A percentile compares a stretch with the other conserved stretches of the same genome.
phyloP scores from a whole-genome alignment of 1,284 basidiomycete species.

The Vanrija pseudolonga region DNA sequence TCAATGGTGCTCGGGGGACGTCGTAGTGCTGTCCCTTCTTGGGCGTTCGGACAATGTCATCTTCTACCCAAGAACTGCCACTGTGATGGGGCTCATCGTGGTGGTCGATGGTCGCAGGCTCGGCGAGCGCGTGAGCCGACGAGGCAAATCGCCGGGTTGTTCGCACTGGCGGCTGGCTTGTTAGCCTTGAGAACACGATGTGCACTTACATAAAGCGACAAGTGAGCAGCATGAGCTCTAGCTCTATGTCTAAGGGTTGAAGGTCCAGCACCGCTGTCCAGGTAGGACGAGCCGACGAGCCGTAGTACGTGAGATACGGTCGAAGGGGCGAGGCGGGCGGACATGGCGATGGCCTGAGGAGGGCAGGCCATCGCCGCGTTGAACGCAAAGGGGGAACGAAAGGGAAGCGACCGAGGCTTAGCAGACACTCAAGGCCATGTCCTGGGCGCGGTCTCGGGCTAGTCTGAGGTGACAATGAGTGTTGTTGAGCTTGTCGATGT shows the following conservation, averaged over 20 bases:
- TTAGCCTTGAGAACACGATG: background rate
- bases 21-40: background rate
- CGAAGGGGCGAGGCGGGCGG: slow-evolving; percentile 11
- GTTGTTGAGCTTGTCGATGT: background rate
- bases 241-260: background rate
- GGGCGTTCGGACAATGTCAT: background rate
- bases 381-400: background rate
- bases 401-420: no score
- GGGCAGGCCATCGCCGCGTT: slow-evolving; percentile 20
- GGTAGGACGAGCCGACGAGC: slow-evolving; percentile 16
- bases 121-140: slow-evolving; percentile 4
- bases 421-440: background rate
- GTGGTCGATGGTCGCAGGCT: background rate
- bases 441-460: background rate
- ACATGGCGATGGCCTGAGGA: slow-evolving; percentile 19
- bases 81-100: background rate
- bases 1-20: background rate
- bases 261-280: slow-evolving; percentile 9
- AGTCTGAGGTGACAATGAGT: background rate
- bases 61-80: background rate
- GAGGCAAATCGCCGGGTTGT: slow-evolving; percentile 9
- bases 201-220: background rate
- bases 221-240: background rate
- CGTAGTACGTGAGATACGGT: slow-evolving; percentile 15
- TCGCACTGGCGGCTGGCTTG: background rate